Evolutionary conservation across 2,329 filamentous ascomycete species (phyloP).

Genomic region (Penicillium verrucosum): DNA sequence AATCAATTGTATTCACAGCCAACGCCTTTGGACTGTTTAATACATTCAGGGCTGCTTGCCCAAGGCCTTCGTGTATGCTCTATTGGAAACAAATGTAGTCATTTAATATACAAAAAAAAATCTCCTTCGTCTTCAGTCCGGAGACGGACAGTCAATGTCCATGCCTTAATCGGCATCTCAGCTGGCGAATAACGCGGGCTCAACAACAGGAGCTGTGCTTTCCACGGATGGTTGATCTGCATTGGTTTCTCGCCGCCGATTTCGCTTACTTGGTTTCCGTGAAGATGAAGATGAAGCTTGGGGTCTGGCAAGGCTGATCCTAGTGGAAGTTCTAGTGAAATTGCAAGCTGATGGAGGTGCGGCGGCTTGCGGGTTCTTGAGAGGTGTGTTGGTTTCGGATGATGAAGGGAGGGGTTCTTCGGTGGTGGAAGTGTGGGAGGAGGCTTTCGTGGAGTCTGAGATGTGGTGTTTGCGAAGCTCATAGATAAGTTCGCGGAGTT

Average conservation of each 20-base stretch:
- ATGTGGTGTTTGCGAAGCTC: slow-evolving; percentile 24
- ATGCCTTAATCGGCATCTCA: background rate
- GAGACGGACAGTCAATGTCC: background rate
- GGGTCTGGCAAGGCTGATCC: slow-evolving; percentile 3
- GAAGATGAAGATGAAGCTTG: background rate
- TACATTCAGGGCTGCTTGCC: background rate
- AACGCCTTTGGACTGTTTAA: slow-evolving; percentile 2
- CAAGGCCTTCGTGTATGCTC: slow-evolving; percentile 1
- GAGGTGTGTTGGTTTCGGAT: background rate
- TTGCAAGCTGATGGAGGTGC: slow-evolving; percentile 6
- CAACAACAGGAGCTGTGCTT: background rate
- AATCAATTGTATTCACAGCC: slow-evolving; percentile 1
- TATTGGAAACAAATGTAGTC: slow-evolving; percentile 8
- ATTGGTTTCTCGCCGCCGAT: background rate
- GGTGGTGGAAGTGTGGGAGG: slow-evolving; percentile 1
- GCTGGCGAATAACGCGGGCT: background rate
- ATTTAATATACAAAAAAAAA: slow-evolving; percentile 9
- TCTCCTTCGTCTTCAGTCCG: background rate
- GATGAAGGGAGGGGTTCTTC: slow-evolving; percentile 6
- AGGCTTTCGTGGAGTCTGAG: slow-evolving; percentile 8
- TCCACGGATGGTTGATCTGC: background rate
- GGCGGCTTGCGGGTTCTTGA: background rate
- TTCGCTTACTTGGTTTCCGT: background rate
- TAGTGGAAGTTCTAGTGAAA: slow-evolving; percentile 16
- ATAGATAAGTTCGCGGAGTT: slow-evolving; percentile 31